These are phyloP conservation scores for Colletotrichum neosansevieriae DNA, from an alignment of 2,329 filamentous ascomycete genomes.

Conservation along the genomic window DNA sequence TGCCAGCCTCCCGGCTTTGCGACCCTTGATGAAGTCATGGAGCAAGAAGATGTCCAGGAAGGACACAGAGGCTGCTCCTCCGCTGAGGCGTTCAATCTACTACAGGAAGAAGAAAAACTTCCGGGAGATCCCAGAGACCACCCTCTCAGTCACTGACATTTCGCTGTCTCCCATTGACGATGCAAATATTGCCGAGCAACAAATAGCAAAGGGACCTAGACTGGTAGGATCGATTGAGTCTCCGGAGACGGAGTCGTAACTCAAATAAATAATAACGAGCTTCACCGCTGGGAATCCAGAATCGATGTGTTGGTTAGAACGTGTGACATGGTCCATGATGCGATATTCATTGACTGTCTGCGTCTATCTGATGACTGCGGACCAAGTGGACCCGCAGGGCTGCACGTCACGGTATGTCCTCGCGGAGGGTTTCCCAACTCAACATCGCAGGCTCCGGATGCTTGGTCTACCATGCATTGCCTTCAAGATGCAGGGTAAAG, in stretches of 20 bases:
- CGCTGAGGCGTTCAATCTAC: neutral
- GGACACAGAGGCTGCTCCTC: neutral
- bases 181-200: neutral
- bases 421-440: neutral
- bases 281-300: neutral
- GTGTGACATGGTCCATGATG: neutral
- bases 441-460: neutral
- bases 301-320: neutral
- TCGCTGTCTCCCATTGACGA: slow-evolving; percentile 5
- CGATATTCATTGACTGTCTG: too few species aligned
- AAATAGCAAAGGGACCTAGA: slow-evolving; percentile 1
- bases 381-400: neutral
- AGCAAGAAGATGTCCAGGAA: slow-evolving; percentile 38
- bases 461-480: neutral
- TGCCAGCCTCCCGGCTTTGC: slow-evolving; percentile 56
- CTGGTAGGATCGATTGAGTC: slow-evolving; percentile 3
- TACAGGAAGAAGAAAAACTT: slow-evolving; percentile 3
- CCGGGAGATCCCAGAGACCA: neutral
- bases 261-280: neutral
- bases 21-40: slow-evolving; percentile 45
- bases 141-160: slow-evolving; percentile 35
- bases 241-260: neutral
- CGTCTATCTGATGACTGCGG: too few species aligned
- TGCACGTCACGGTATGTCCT: neutral
- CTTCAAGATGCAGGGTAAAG: neutral